Evolutionary conservation across 2,329 filamentous ascomycete species (phyloP).

Genomic region (Paraconiothyrium brasiliense): DNA sequence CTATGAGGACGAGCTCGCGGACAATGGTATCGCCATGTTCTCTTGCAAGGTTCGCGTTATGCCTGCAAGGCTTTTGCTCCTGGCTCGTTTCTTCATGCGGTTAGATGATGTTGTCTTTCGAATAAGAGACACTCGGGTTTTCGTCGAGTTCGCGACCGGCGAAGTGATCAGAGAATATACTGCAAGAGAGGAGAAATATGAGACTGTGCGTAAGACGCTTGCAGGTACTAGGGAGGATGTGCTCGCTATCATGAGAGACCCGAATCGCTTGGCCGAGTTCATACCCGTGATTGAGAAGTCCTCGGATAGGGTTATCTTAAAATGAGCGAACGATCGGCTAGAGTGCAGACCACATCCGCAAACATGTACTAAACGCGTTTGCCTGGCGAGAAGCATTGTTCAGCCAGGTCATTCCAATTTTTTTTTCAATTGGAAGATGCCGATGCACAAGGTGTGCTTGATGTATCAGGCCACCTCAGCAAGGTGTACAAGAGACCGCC

Average conservation of each 20-base stretch:
- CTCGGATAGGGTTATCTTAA: slow-evolving; percentile 64
- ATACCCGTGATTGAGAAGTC: slow-evolving; percentile 75
- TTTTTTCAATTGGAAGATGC: neutral
- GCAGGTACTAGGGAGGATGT: slow-evolving; percentile 72
- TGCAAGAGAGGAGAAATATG: slow-evolving; percentile 83
- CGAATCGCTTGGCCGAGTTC: slow-evolving; percentile 69
- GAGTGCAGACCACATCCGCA: neutral
- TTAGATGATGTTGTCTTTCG: slow-evolving; percentile 89
- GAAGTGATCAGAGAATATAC: slow-evolving; percentile 90
- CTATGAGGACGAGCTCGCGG: slow-evolving; percentile 96
- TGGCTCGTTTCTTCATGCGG: slow-evolving; percentile 89
- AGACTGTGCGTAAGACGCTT: slow-evolving; percentile 71
- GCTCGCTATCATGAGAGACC: slow-evolving; percentile 78
- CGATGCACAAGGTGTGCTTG: neutral
- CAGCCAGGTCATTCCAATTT: neutral
- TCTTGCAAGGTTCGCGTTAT: slow-evolving; percentile 94
- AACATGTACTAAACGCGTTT: neutral
- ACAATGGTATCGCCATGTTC: slow-evolving; percentile 92
- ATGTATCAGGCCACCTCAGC: neutral
- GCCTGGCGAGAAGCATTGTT: neutral
- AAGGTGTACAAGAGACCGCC: neutral
- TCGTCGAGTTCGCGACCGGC: slow-evolving; percentile 83
- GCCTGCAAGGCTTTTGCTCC: slow-evolving; percentile 83
- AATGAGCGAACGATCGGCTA: slow-evolving; percentile 27
- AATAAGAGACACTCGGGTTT: slow-evolving; percentile 88